Base-by-base conservation (phyloP, 208 protist species). In the Strigomonas galati region DNA sequence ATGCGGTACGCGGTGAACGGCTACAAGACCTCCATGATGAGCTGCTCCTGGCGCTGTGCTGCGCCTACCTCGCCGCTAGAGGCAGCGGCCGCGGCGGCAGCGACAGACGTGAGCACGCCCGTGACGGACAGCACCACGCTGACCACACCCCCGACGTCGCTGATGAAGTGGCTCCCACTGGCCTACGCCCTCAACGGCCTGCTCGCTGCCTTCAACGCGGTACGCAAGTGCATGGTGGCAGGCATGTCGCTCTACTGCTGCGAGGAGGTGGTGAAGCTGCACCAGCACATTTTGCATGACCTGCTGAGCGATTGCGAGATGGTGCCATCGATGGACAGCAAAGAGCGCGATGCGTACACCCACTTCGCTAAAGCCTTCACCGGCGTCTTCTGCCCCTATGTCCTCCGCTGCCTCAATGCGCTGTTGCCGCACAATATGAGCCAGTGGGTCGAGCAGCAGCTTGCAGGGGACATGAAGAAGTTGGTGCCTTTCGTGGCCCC, bases 171-270 rank as follows among this genome's bases (percentile, higher is more conserved):
- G 78, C 74, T 89, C 24, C 89, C 89, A 30, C 77, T 95, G 27
- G 84, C 89, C 15, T 92, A 93, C 68, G 86, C 85, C 7, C 58
- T 95, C 23, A 95, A 95, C 65, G 89, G 89, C 31, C 44, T 84
- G 17, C 73, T 93, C 21, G 67, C 78, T 27, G 79, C 84, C 54
- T 87, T 90, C 66, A 95, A 95, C 68, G 57, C 74, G 24, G 79
- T 92, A 24, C 84, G 84, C 49, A 88, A 87, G 69, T 89, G 84
- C 59, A 46, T 91, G 14, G 43, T 92, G 27, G 72, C 81, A 0
- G 86, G 85, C 10, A 62, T 91, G 40, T 76, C 82, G 69, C 30
- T 72, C 4, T 67, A 67, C 46, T 89, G 81, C 58, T 74, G 48
- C 17, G 65, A 74, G 64, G 73, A 78, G 58, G 73, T 92, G 59